Base-by-base conservation (phyloP, 306 rosid genomes). In the Cucurbita argyrosperma region DNA sequence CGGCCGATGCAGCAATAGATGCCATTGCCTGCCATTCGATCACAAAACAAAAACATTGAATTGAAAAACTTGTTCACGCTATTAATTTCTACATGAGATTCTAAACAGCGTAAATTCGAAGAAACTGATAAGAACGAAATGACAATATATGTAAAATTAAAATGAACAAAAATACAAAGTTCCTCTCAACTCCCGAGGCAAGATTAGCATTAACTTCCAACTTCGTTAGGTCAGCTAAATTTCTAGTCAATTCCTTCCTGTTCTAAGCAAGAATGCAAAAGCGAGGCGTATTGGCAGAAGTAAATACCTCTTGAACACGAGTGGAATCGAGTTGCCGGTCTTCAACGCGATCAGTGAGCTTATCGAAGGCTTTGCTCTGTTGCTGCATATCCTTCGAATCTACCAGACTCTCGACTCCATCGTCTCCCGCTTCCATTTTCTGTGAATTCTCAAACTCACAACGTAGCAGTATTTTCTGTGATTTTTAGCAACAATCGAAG, bases 261-360 rank as follows among this genome's bases (percentile, higher is more conserved):
- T 65, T 65, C 52, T 65, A 43, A 65, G 10, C 18, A 45, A 65
- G 23, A 42, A 43, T 4, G 3, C 10, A 43, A 26, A 43, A 66
- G 14, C 4, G 12, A 38, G 55, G 38, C 35, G 18, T 23, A 16
- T n/a, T 62, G 38, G 47, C 47, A 59, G 45, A 42, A 16, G 47
- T 9, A 19, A 15, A 51, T 37, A 88, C 92, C 84, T 89, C 96
- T 79, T 91, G 97, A 79, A 94, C 99, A 7, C 99, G 96, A 76
- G 99, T 86, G 60, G 99, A 94, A 76, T 94, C 96, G 60, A 94
- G 95, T 59, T 91, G 99, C 49, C 99, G 97, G 86, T 94, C 99
- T 70, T 94, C 99, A 13, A 91, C 96, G 68, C 96, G 99, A 80
- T 94, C 99, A 2, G 97, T 94, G 82, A 94, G 99, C 78, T 94